Conservation (phyloP, 257 asterid genomes). For the Petunia axillaris region DNA sequence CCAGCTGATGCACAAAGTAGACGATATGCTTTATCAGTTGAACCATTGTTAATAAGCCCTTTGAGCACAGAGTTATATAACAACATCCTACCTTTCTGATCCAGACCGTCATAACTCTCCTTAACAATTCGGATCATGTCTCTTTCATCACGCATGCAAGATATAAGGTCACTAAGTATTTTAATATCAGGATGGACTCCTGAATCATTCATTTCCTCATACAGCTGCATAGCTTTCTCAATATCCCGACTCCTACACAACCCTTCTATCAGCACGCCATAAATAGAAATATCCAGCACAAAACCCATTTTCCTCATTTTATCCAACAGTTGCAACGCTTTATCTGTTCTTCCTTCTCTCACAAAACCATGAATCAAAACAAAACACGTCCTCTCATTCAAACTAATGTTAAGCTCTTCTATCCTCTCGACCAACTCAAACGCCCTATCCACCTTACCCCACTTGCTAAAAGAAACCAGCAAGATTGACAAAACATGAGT, state of each 20-base stretch:
- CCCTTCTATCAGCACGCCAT: slow-evolving; percentile 68
- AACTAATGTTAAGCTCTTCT: slow-evolving; percentile 54
- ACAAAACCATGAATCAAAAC: slow-evolving; percentile 80
- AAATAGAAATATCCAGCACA: slow-evolving; percentile 60
- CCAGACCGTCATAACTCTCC: slow-evolving; percentile 48
- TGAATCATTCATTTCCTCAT: slow-evolving; percentile 49
- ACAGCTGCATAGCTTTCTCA: slow-evolving; percentile 60
- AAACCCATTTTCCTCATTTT: slow-evolving; percentile 63
- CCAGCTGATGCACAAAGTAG: slow-evolving; percentile 49
- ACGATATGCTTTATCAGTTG: slow-evolving; percentile 61
- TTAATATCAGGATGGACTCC: slow-evolving; percentile 67
- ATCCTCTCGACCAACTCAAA: slow-evolving; percentile 69
- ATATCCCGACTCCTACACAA: slow-evolving; percentile 60
- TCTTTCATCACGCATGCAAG: slow-evolving; percentile 51
- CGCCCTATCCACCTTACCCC: slow-evolving; percentile 71
- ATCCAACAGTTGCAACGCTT: slow-evolving; percentile 62
- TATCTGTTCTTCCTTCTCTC: slow-evolving; percentile 61
- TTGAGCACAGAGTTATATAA: slow-evolving; percentile 53
- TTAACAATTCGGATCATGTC: slow-evolving; percentile 53
- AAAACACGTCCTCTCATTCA: slow-evolving; percentile 73
- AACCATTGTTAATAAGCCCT: slow-evolving; percentile 58
- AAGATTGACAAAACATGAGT: slow-evolving; percentile 65
- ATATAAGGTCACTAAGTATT: slow-evolving; percentile 55
- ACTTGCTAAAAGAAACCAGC: slow-evolving; percentile 67
- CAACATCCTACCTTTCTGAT: slow-evolving; percentile 41